phyloP scores from a whole-genome alignment of 345 rosid species.

The Moricandia moricandioides region DNA sequence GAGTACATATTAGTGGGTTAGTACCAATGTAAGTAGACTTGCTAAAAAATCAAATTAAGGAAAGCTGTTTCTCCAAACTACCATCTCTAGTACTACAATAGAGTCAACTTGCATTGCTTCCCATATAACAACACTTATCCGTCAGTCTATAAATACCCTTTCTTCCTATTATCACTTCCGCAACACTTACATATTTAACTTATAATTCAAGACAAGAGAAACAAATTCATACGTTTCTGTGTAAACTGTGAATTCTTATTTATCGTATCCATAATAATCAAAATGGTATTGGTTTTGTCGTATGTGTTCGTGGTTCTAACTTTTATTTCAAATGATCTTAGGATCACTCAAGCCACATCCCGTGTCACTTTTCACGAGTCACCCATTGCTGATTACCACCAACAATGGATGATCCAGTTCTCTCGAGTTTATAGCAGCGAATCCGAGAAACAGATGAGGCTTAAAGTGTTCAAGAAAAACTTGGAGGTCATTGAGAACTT shows the following conservation, averaged over 20 bases:
- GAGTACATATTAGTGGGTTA: neutral
- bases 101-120: neutral
- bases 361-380: conserved; percentile 1
- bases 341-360: conserved; percentile 1
- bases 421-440: conserved; percentile 26
- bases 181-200: neutral
- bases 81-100: neutral
- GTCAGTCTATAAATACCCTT: conserved; percentile 1
- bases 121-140: neutral
- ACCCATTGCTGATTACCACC: conserved; percentile 16
- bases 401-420: conserved; percentile 32
- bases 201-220: neutral
- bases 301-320: neutral
- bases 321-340: conserved; percentile 5
- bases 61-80: neutral
- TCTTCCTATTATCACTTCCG: neutral
- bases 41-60: neutral
- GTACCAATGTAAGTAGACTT: neutral
- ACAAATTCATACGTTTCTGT: neutral
- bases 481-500: conserved; percentile 39
- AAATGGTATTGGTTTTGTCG: conserved; percentile 9
- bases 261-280: neutral
- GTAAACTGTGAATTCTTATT: neutral
- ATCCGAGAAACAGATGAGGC: conserved; percentile 32
- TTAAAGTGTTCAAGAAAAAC: conserved; percentile 34